phyloP scores from a whole-genome alignment of 2,329 filamentous ascomycete genomes.

The Sporothrix phasma region DNA sequence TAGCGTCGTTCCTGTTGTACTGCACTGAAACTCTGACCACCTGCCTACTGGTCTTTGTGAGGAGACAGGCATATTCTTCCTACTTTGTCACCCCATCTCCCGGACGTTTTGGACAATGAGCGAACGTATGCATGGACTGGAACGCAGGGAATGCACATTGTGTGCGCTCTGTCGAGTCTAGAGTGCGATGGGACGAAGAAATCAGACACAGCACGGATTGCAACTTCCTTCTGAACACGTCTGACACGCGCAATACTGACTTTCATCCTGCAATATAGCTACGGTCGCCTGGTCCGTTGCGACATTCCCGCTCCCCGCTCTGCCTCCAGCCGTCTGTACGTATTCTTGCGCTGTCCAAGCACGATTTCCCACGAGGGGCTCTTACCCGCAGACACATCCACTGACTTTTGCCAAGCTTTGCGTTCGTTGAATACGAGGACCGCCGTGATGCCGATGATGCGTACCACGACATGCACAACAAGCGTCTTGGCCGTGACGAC shows the following conservation, averaged over 20 bases:
- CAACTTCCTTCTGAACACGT: neutral
- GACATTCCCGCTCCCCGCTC: constrained; percentile 95
- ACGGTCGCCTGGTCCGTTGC: constrained; percentile 93
- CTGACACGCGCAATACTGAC: constrained; percentile 41
- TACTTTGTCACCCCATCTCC: neutral
- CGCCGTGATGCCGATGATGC: constrained; percentile 97
- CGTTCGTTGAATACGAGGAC: constrained; percentile 98
- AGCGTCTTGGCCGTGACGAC: constrained; percentile 92
- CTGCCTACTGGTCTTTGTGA: constrained; percentile 22
- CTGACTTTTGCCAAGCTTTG: constrained; percentile 52
- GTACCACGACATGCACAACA: constrained; percentile 99
- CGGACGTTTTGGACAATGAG: neutral
- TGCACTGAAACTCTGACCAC: neutral
- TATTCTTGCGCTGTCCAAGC: constrained; percentile 23
- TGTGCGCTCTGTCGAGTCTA: neutral
- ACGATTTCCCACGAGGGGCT: no score
- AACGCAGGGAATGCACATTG: neutral
- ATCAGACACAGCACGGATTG: neutral
- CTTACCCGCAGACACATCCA: neutral
- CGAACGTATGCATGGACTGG: neutral
- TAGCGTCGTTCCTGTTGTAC: constrained; percentile 11
- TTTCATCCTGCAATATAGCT: constrained; percentile 45
- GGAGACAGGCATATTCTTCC: neutral
- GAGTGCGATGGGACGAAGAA: neutral
- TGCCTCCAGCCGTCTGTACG: constrained; percentile 89